Base-by-base conservation (phyloP, 2,329 filamentous ascomycete species). In the Pseudodiploospora longispora region DNA sequence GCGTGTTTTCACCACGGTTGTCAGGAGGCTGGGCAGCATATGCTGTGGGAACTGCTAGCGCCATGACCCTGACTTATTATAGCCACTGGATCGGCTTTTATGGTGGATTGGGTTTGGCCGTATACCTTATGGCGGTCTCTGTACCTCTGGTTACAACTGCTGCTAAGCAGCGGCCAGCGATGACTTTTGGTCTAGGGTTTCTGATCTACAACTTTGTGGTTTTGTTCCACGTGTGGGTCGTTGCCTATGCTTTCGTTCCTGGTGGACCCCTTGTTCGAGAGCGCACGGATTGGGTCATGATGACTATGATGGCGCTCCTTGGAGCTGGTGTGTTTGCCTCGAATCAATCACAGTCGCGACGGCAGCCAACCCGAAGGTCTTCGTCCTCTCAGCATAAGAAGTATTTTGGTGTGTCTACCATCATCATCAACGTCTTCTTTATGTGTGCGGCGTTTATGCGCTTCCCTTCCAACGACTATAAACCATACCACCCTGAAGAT, bases 191-290 rank as follows among this genome's bases (percentile, higher is more conserved):
- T 3, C 61, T 94, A 10, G 91, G 86, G 4, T 96, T 95, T 68
- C 68, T 96, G 42, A 64, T 95, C 40, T 98, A 97, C 71, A 95
- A 97, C 65, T 75, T 97, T 56, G 69, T 97, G 69, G 83, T 96
- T 4, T 77, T 98, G n/a, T 95, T 95, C 72, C 91, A 97, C 59
- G 89, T 96, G 44, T 98, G 93, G 93, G 86, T 96, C 32, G 93
- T 98, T 8, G 93, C 93, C 2, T 98, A 98, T 58, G 93, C 93
- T 9, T 98, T 98, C 55, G 93, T 98, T 3, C 93, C 93, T 2
- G 93, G 93, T 41, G 93, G 93, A 2, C 88, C 88, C 3, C 75
- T 95, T 1, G 86, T 98, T 36, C 83, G 93, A 37, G 93, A 98
- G 63, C 90, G 83, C 59, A 98, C 90, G 1, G 91, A 97, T 61